phyloP scores from a whole-genome alignment of 192 early-diverging fungal genomes.

The Linnemannia exigua region DNA sequence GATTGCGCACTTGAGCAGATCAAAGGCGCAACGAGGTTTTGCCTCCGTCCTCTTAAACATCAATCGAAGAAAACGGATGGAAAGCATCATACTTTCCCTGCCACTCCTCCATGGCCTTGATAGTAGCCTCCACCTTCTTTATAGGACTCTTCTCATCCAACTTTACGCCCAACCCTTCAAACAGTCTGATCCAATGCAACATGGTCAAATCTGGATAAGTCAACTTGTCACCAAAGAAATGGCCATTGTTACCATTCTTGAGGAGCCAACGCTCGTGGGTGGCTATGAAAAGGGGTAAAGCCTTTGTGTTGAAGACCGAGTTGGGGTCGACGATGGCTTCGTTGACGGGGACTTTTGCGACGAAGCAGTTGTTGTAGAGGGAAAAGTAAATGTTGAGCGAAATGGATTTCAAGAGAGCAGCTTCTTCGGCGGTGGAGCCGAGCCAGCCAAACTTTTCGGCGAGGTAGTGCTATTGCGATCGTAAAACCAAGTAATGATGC shows the following conservation, averaged over 20 bases:
- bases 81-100: constrained; percentile 30
- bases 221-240: constrained; percentile 18
- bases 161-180: constrained; percentile 4
- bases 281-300: constrained; percentile 16
- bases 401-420: constrained; percentile 28
- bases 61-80: constrained; percentile 23
- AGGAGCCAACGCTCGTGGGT: constrained; percentile 36
- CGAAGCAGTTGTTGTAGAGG: constrained; percentile 24
- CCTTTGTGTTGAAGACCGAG: constrained; percentile 23
- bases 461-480: constrained; percentile 28
- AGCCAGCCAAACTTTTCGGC: constrained; percentile 48
- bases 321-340: constrained; percentile 10
- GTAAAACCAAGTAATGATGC: background rate
- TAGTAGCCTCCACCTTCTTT: constrained; percentile 11
- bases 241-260: constrained; percentile 43
- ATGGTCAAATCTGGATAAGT: constrained; percentile 25
- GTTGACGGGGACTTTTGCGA: constrained; percentile 4
- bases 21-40: background rate
- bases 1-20: background rate
- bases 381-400: constrained; percentile 38
- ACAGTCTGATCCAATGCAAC: constrained; percentile 12
- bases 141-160: constrained; percentile 19
- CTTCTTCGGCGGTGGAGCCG: constrained; percentile 29
- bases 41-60: background rate
- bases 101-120: constrained; percentile 19